Base-by-base conservation (phyloP, 2,329 filamentous ascomycete species). In the Tolypocladium capitatum region DNA sequence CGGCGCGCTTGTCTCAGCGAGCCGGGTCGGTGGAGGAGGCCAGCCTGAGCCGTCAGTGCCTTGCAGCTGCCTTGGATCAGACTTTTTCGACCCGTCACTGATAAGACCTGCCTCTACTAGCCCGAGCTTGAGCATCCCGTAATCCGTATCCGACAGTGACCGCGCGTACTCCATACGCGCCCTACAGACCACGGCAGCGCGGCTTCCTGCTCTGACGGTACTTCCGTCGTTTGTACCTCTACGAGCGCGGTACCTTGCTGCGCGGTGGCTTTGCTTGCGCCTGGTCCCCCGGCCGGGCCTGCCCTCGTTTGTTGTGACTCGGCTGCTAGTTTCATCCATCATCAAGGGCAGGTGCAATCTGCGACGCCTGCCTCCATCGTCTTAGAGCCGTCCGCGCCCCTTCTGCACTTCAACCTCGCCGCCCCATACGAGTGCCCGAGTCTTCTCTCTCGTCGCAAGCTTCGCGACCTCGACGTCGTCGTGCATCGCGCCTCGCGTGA, bases 81-180 rank as follows among this genome's bases (percentile, higher is more conserved):
- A 46, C 34, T 38, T 46, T 46, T 46, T 38, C 31, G 18, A 24
- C 24, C 32, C 21, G 21, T 28, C 32, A 16, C 45, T 38, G 45
- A 46, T 46, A 46, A 46, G 34, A 46, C 27, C 45, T 46, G n/a
- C 27, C 35, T n/a, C 27, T 43, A 11, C 40, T n/a, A n/a, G n/a
- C n/a, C n/a, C n/a, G n/a, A n/a, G n/a, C n/a, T n/a, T n/a, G n/a
- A n/a, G n/a, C n/a, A n/a, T n/a, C n/a, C n/a, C n/a, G n/a, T n/a
- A n/a, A n/a, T 11, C 44, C 28, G 16, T 35, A 35, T 38, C 44
- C 14, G 33, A 30, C 1, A 13, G 42, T 33, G 18, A 30, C 32
- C 43, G 10, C 20, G 8, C 10, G 31, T 36, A 27, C 28, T n/a
- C 33, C 38, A n/a, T 42, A 28, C 38, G 5, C 14, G 38, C 38